Evolutionary conservation across 805 yeast species (phyloP).

Genomic region (Zygotorulaspora chibaensis): DNA sequence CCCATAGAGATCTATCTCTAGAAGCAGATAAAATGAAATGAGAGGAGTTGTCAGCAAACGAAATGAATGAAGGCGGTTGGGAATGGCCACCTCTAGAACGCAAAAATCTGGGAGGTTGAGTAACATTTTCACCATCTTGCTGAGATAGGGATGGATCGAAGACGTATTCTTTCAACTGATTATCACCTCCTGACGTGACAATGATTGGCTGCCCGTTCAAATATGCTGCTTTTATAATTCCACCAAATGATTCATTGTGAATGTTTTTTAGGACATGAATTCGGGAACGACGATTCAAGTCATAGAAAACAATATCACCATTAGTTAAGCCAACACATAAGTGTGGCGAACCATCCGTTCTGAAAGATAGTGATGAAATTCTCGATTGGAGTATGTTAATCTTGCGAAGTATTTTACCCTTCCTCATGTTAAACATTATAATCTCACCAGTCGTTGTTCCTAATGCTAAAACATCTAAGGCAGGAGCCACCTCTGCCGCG

Average conservation of each 20-base stretch:
- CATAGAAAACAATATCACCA: conserved; percentile 86
- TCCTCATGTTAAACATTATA: conserved; percentile 60
- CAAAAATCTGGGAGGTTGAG: conserved; percentile 84
- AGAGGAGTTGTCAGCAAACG: conserved; percentile 73
- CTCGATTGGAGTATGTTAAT: conserved; percentile 40
- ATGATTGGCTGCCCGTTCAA: conserved; percentile 89
- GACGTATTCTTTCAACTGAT: conserved; percentile 80
- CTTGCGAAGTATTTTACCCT: conserved; percentile 54
- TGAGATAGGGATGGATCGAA: conserved; percentile 86
- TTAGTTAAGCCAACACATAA: conserved; percentile 69
- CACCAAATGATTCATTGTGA: conserved; percentile 71
- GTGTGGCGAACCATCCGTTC: conserved; percentile 88
- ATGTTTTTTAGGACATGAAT: conserved; percentile 71
- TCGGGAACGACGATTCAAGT: conserved; percentile 64
- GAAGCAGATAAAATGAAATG: conserved; percentile 87
- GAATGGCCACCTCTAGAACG: conserved; percentile 98
- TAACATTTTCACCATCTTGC: conserved; percentile 44
- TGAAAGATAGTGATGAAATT: conserved; percentile 64
- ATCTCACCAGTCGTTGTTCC: conserved; percentile 71
- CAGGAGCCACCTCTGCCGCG: conserved; percentile 80
- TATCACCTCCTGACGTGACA: conserved; percentile 88
- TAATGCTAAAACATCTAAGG: conserved; percentile 73
- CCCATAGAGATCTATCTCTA: conserved; percentile 82
- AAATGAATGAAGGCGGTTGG: conserved; percentile 73
- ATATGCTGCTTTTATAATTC: conserved; percentile 68